Percentiles rank a stretch among this genome's conserved stretches.
These are phyloP conservation scores for Naumovozyma castellii DNA, from an alignment of 805 yeast species.

Conservation along the genomic window DNA sequence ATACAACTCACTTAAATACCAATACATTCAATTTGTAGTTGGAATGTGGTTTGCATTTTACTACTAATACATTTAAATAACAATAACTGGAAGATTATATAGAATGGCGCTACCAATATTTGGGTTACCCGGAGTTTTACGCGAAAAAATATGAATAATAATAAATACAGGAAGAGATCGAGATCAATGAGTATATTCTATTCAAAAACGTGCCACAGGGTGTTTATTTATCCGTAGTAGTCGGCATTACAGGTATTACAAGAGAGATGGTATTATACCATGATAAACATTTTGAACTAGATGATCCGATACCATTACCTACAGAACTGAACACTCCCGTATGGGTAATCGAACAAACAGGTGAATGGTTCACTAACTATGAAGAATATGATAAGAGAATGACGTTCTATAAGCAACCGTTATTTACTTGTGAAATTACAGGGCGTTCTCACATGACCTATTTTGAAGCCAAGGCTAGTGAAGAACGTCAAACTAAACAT, in stretches of 20 bases:
- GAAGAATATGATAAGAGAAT: slow-evolving; percentile 59
- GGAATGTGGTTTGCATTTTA: too few relatives aligned
- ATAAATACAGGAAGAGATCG: too few relatives aligned
- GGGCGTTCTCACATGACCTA: slow-evolving; percentile 81
- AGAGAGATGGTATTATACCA: slow-evolving; percentile 55
- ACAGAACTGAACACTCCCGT: slow-evolving; percentile 48
- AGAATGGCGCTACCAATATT: too few relatives aligned
- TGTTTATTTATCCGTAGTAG: too few relatives aligned
- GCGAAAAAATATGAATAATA: too few relatives aligned
- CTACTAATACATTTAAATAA: too few relatives aligned
- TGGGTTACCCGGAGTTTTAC: too few relatives aligned
- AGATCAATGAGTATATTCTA: too few relatives aligned
- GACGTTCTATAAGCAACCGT: slow-evolving; percentile 57
- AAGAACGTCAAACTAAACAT: slow-evolving; percentile 44
- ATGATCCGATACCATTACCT: slow-evolving; percentile 48
- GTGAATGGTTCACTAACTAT: slow-evolving; percentile 78
- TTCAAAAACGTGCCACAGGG: too few relatives aligned
- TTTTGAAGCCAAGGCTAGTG: slow-evolving; percentile 76
- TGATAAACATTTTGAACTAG: slow-evolving; percentile 52
- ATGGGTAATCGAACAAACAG: slow-evolving; percentile 70
- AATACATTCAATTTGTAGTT: too few relatives aligned
- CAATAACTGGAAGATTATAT: too few relatives aligned
- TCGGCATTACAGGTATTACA: neutral
- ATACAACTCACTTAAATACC: too few relatives aligned
- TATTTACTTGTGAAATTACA: slow-evolving; percentile 87